Evolutionary conservation across 1,139 yeast species (phyloP), one percentile per base, ranked within the genome.

Genomic region (Protomyces gravidus): DNA sequence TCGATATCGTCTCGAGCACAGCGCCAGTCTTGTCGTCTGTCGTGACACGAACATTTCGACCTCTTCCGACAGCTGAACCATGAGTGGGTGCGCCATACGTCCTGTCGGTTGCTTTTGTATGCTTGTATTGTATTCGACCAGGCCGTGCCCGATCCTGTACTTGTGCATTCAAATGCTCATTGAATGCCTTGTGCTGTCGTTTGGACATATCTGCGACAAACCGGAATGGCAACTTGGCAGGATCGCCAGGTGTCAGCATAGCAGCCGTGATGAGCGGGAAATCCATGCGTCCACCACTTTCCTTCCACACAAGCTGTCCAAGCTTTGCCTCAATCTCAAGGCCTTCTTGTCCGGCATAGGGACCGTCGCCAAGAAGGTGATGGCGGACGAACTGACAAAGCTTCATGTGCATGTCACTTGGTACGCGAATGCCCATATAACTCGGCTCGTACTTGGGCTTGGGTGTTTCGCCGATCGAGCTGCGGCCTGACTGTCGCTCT

Each of bases 311-410:
- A 36, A 87, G 80, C 17, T 82, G 76, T 5, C 95, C 95, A 66
- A 85, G 80, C 69, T 86, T 86, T 68, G 85, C 75, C 71, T 87
- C 95, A 66, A 86, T 73, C 72, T 87, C 94, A 25, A 86, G 19
- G n/a, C 58, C 58, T 11, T 17, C 13, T 32, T 46, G 47, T 17
- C 58, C 58, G 26, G 36, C 36, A 21, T 42, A 32, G 21, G 51
- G 50, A 6, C 32, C 46, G 11, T 53, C 58, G 4, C 36, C 47
- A 5, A 42, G 47, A 1, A 53, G 47, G 33, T 53, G 48, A 36
- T 53, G 40, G 5, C 36, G 46, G 5, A 53, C 17, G 19, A 45
- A 42, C 13, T 45, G 36, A 30, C 40, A 45, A 23, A 52, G 42
- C 27, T 42, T n/a, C 13, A 26, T n/a, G 30, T 47, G 23, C 42